These are phyloP conservation scores for Aspergillus mulundensis DNA, from an alignment of 495 filamentous ascomycete species.

Conservation along the genomic window DNA sequence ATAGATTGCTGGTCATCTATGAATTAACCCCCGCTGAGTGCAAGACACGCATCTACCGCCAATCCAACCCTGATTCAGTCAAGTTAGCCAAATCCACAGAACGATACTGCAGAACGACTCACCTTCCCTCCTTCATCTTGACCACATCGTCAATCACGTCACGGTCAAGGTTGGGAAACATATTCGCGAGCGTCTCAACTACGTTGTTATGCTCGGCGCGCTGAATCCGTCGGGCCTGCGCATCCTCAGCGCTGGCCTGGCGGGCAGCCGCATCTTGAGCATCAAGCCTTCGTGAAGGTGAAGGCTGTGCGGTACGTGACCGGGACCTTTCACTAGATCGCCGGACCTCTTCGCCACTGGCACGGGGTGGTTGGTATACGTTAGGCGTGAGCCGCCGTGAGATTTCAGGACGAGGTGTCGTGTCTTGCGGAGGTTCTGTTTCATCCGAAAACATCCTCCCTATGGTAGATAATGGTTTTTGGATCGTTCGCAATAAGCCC, in stretches of 20 bases:
- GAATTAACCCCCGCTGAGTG: constrained; percentile 53
- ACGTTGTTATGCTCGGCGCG: constrained; percentile 82
- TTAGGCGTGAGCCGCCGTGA: constrained; percentile 58
- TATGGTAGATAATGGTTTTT: constrained; percentile 86
- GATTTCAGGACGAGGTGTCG: constrained; percentile 42
- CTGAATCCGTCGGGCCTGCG: constrained; percentile 81
- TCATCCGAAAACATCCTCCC: constrained; percentile 98
- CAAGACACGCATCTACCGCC: constrained; percentile 88
- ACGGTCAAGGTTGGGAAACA: constrained; percentile 89
- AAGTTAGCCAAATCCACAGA: constrained; percentile 8
- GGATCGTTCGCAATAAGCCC: constrained; percentile 85
- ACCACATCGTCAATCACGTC: constrained; percentile 95
- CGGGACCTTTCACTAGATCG: constrained; percentile 45
- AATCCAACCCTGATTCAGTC: constrained; percentile 64
- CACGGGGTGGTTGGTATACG: constrained; percentile 47
- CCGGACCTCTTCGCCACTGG: constrained; percentile 38
- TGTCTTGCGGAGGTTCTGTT: constrained; percentile 37
- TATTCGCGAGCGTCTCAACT: constrained; percentile 84
- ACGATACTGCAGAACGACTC: constrained; percentile 28
- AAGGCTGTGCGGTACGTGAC: constrained; percentile 26
- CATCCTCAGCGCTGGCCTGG: constrained; percentile 88
- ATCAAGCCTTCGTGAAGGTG: constrained; percentile 27
- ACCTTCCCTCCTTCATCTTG: constrained; percentile 86
- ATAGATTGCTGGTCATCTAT: neutral
- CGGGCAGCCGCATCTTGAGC: constrained; percentile 90